These are phyloP conservation scores for Macroventuria anomochaeta DNA, from an alignment of 2,329 filamentous ascomycete genomes.

Conservation along the genomic window DNA sequence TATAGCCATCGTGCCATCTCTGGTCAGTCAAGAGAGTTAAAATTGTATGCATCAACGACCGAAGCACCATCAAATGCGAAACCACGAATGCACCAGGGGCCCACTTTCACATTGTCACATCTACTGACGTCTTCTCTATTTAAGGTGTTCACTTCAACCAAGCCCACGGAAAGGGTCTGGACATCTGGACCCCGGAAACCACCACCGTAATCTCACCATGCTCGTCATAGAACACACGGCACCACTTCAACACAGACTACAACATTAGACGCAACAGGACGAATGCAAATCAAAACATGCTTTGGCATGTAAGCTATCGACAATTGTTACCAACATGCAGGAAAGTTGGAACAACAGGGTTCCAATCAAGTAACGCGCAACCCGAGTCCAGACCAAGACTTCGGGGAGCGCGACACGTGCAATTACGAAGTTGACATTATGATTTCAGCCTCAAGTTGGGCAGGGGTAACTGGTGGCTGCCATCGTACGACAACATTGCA, in stretches of 20 bases:
- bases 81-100: too few relatives aligned
- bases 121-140: too few relatives aligned
- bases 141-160: too few relatives aligned
- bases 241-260: not conserved
- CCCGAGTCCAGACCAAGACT: not conserved
- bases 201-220: not conserved
- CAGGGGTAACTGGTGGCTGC: not conserved
- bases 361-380: not conserved
- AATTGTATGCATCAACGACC: too few relatives aligned
- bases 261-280: not conserved
- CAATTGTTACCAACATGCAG: not conserved
- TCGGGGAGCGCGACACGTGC: not conserved
- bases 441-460: not conserved
- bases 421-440: not conserved
- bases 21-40: too few relatives aligned
- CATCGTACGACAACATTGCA: not conserved
- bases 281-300: not conserved
- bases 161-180: too few relatives aligned
- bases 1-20: not conserved
- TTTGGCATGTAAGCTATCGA: not conserved
- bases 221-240: not conserved
- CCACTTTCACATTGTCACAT: too few relatives aligned
- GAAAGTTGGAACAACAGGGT: not conserved
- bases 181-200: too few relatives aligned
- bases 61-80: too few relatives aligned